Evolutionary conservation across 1,284 basidiomycete species (phyloP).

Genomic region (Cryptococcus sp.): DNA sequence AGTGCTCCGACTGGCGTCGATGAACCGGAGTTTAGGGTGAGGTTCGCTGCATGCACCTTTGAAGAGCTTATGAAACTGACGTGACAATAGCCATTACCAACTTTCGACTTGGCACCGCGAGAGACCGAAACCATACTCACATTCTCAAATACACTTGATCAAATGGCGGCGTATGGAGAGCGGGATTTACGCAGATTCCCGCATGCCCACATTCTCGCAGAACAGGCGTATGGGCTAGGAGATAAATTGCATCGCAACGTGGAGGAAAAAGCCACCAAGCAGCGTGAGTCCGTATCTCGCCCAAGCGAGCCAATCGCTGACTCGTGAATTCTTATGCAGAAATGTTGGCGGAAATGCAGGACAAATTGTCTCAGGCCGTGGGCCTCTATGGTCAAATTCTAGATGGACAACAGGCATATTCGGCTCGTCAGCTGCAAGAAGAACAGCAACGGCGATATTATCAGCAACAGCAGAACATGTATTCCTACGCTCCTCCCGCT

Average conservation of each 20-base stretch:
- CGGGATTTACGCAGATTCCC: slow-evolving; percentile 75
- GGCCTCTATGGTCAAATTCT: slow-evolving; percentile 84
- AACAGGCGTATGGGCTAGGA: slow-evolving; percentile 76
- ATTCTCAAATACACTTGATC: slow-evolving; percentile 84
- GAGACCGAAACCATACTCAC: slow-evolving; percentile 83
- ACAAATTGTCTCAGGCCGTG: slow-evolving; percentile 87
- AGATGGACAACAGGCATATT: slow-evolving; percentile 66
- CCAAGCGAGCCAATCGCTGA: background rate
- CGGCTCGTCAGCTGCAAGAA: slow-evolving; percentile 47
- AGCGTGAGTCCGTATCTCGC: slow-evolving; percentile 61
- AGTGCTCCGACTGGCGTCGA: slow-evolving; percentile 70
- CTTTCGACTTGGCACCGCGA: slow-evolving; percentile 72
- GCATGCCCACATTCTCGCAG: slow-evolving; percentile 76
- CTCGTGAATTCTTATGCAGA: slow-evolving; percentile 57
- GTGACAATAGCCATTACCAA: slow-evolving; percentile 58
- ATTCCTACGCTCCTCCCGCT: slow-evolving; percentile 6
- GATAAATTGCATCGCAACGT: slow-evolving; percentile 81
- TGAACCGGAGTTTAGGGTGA: slow-evolving; percentile 52
- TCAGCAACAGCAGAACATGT: slow-evolving; percentile 31
- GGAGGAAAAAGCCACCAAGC: slow-evolving; percentile 84
- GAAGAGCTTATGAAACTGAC: too few species aligned
- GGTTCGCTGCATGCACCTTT: background rate
- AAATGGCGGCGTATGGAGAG: slow-evolving; percentile 75
- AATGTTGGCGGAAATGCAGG: slow-evolving; percentile 86
- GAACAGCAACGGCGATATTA: slow-evolving; percentile 42